Evolutionary conservation across 768 basidiomycete species (phyloP).

Genomic region (Thelephora ganbajun): DNA sequence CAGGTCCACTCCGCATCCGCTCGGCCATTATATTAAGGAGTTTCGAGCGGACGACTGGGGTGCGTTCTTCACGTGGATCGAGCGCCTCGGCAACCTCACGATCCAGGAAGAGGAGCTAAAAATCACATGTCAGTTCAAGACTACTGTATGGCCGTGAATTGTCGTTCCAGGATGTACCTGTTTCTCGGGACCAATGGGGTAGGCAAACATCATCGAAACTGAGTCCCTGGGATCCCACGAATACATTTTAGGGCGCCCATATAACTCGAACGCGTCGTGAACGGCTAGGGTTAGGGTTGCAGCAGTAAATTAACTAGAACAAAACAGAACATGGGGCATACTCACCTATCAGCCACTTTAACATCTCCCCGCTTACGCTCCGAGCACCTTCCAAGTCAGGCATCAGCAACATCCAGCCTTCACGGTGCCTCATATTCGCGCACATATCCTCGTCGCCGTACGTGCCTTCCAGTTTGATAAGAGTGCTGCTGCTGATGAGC

Average conservation of each 20-base stretch:
- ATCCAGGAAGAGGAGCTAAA: slow-evolving; percentile 74
- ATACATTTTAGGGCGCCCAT: slow-evolving; percentile 78
- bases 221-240: slow-evolving; percentile 84
- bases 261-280: slow-evolving; percentile 78
- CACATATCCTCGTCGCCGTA: slow-evolving; percentile 67
- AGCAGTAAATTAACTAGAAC: slow-evolving; percentile 7
- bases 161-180: slow-evolving; percentile 41
- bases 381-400: slow-evolving; percentile 61
- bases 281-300: slow-evolving; percentile 30
- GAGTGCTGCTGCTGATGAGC: slow-evolving; percentile 73
- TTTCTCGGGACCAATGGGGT: slow-evolving; percentile 74
- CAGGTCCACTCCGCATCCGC: slow-evolving; percentile 34
- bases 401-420: slow-evolving; percentile 86
- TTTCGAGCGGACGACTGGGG: slow-evolving; percentile 49
- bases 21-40: slow-evolving; percentile 49
- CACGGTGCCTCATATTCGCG: slow-evolving; percentile 49
- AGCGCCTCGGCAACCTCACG: slow-evolving; percentile 68
- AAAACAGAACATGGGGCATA: background rate
- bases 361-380: slow-evolving; percentile 66
- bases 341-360: slow-evolving; percentile 82
- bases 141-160: background rate
- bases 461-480: slow-evolving; percentile 85
- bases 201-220: slow-evolving; percentile 81
- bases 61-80: slow-evolving; percentile 68
- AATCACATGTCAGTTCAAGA: background rate